Base-by-base conservation (phyloP, 495 filamentous ascomycete genomes). In the Aspergillus bridgeri region DNA sequence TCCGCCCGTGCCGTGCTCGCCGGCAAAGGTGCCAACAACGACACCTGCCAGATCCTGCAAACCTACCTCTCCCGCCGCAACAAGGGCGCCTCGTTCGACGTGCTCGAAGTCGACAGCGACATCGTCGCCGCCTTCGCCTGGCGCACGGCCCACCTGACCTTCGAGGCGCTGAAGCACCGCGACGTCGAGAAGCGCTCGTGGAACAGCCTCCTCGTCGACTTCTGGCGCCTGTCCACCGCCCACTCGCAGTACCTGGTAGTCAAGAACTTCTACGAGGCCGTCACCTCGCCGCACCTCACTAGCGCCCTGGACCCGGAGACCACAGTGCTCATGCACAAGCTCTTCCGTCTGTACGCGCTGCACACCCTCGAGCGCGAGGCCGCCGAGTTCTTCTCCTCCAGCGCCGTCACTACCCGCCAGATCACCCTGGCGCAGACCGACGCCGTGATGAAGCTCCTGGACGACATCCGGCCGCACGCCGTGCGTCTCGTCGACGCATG, bases 191-290 rank as follows among this genome's bases (percentile, higher is more conserved):
- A 86, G 74, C 78, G 80, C 44, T 79, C 83, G 17, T 89, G 86
- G 86, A 89, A 88, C 69, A 82, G 79, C 59, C 75, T 89, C 11
- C 78, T 89, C 22, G 84, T 89, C 29, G 85, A 89, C 70, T 89
- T 89, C 77, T 88, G 84, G 80, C 82, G 86, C 22, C 76, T 89
- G 17, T 83, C 79, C 42, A 87, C 83, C 3, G 85, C 86, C 7
- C 85, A 88, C 64, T 85, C 83, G 6, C 85, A 89, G 67, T 88
- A 88, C 63, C 73, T 88, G 20, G 75, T 87, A 0, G 84, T 89
- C 27, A 87, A 84, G 73, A 86, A 86, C 74, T 89, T 89, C 75
- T 81, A 88, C 74, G 80, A 84, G 15, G 81, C 85, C n/a, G 78
- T 89, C 45, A 76, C 72, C 24, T 77, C 79, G 5, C 71, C 73